Evolutionary conservation across 495 filamentous ascomycete species (phyloP), one percentile per base, ranked within the genome.

Genomic region (Aspergillus biplanus): DNA sequence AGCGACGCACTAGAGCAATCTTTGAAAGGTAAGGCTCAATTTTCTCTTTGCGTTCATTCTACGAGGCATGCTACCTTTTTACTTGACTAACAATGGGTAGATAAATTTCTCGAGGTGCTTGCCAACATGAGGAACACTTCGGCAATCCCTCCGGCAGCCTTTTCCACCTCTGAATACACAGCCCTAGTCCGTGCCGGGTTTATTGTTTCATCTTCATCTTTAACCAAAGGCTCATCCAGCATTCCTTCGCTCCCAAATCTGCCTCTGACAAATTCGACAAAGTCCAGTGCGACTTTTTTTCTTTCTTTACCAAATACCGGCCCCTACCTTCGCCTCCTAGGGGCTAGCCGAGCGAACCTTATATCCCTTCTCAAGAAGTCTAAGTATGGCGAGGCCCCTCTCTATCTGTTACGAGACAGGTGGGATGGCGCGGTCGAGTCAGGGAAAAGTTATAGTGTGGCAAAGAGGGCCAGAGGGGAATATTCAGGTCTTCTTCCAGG

Each of bases 381-480:
- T 0, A 79, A 76, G 54, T 87, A 79, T 69, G 77, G 82, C 54
- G 90, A 94, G 73, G 84, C 82, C 4, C 89, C 92, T 6, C 75
- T 92, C 61, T 71, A 78, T 31, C 71, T 90, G 27, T 81, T 97
- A 5, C 83, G 82, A 16, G 91, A 95, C 70, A 85, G 87, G 5
- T 97, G 92, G 92, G 88, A 96, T 53, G 92, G 92, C 15, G 90
- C 89, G 7, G 76, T 91, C 13, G 83, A 83, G 35, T 81, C 78
- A 16, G 80, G 85, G 21, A 85, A 84, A 69, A 82, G 78, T 42
- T 81, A 80, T 33, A 81, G 83, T 44, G 63, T 78, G 54, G 87
- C 85, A 8, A 91, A 90, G 70, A 83, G 83, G 63, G 78, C 80
- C 4, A 79, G 91, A 57, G 88, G 91, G 0, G 90, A 92, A 69